Base-by-base conservation (phyloP, 1,139 yeast genomes). In the Hanseniaspora gamundiae region DNA sequence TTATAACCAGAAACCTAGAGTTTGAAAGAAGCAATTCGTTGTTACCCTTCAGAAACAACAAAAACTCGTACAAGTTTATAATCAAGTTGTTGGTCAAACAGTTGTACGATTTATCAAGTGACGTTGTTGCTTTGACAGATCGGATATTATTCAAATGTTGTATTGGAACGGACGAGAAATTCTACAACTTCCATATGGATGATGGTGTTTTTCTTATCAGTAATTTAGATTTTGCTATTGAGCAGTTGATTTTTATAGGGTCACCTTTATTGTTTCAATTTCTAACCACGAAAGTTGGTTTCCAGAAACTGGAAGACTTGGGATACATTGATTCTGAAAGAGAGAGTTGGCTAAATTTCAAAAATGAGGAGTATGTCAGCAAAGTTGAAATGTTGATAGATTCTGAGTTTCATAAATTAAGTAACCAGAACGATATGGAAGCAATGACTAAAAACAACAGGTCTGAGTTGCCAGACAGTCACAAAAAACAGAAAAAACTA, bases 41-140 rank as follows among this genome's bases (percentile, higher is more conserved):
- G 65, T 39, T 61, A 69, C 48, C 66, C 50, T 35, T 45, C 29
- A 31, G 10, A 20, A 48, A 43, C 17, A 40, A 41, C 19, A 44
- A 45, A 16, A 39, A 45, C 24, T 35, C 56, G 20, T 54, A 67
- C 45, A 51, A 53, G 9, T 69, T 50, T 42, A 69, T 53, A 61
- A 67, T 39, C 60, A 73, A 71, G 26, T 55, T 79, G 33, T 61
- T 88, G 42, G 77, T 81, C 6, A 73, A 75, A 29, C 88, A 82
- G 55, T 61, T 88, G 4, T 86, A 83, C 57, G 94, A 85, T 55
- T 67, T 74, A 0, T 74, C 72, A 42, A 61, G 67, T 7, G 75
- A 69, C 11, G 80, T 86, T 4, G 75, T 79, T 36, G 64, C 70
- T 11, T 61, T 70, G n/a, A 80, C 85, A 0, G 75, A 77, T 9